phyloP scores from a whole-genome alignment of 257 asterid species.

The Avicennia marina region DNA sequence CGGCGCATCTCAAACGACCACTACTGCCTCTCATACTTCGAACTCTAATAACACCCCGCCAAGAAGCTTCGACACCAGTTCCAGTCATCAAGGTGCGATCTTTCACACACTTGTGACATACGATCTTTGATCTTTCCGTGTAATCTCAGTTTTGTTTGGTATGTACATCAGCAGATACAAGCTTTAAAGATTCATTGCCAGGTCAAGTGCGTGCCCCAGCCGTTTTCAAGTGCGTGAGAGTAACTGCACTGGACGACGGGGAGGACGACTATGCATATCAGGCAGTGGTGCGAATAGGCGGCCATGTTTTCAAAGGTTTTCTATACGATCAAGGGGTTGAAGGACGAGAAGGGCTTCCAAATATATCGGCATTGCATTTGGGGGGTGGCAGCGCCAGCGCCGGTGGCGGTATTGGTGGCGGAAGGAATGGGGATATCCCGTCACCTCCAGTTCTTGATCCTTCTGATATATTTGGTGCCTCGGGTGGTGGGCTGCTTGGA shows the following conservation, averaged over 20 bases:
- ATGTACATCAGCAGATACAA: conserved; percentile 31
- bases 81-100: conserved; percentile 53
- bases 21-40: conserved; percentile 45
- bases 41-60: conserved; percentile 58
- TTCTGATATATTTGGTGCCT: conserved; percentile 33
- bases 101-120: background rate
- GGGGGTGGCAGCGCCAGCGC: conserved; percentile 33
- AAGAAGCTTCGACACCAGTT: conserved; percentile 53
- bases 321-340: conserved; percentile 59
- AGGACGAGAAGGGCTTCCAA: conserved; percentile 40
- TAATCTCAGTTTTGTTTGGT: too few species aligned
- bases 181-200: conserved; percentile 48
- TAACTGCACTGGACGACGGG: conserved; percentile 58
- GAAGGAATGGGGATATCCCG: conserved; percentile 12
- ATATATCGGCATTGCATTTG: conserved; percentile 52
- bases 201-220: conserved; percentile 75
- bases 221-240: conserved; percentile 61
- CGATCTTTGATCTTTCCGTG: too few species aligned
- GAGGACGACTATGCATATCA: conserved; percentile 70
- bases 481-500: conserved; percentile 43
- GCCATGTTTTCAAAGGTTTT: conserved; percentile 76
- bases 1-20: conserved; percentile 42
- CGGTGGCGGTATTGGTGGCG: conserved; percentile 5
- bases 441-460: conserved; percentile 23
- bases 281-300: conserved; percentile 57